Evolutionary conservation across 768 basidiomycete species (phyloP), one percentile per base, ranked within the genome.

Genomic region (Tephrocybe sp.): DNA sequence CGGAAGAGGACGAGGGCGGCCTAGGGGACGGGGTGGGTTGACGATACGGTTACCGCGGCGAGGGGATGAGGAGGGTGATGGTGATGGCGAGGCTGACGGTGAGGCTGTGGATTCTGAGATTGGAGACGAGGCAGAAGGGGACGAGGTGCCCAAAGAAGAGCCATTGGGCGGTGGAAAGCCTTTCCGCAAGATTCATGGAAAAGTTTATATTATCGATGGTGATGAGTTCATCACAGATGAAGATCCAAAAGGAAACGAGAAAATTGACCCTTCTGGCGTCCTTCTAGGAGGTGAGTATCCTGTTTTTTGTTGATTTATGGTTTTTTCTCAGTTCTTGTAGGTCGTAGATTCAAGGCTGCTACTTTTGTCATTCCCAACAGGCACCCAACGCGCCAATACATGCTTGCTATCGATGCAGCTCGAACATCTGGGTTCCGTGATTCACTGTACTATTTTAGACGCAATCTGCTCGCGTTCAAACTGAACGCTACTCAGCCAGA

Each of bases 331-430:
- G 20, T 46, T 14, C 58, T 16, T 33, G 5, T 35, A 97, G 95
- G 87, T 45, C 84, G 96, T 34, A 76, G 79, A 49, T 97, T 92
- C 77, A 96, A 95, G 67, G 85, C 93, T 1, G 72, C 81, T 23
- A 97, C 95, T 1, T 98, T 99, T 65, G 70, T 79, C n/a, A 82
- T 94, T 5, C 88, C 92, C 0, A 83, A 83, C 49, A 83, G 96
- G 17, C 85, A 98, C 61, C 85, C 92, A 8, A 80, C 89, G 22
- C 80, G 87, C 39, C 76, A 83, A 53, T 99, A 97, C 71, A 90
- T 97, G 82, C 88, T 98, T 36, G 94, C 96, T 17, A 98, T 99
- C 52, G 97, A 99, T 62, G 96, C 94, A 3, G 97, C 97, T 0
- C 84, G 96, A 22, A 91, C 92, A 8, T 95, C 92, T 16, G 97